A percentile compares a stretch with the other conserved stretches of the same genome.
These are phyloP conservation scores for Anisodus tanguticus DNA, from an alignment of 257 asterid species.

Conservation along the genomic window DNA sequence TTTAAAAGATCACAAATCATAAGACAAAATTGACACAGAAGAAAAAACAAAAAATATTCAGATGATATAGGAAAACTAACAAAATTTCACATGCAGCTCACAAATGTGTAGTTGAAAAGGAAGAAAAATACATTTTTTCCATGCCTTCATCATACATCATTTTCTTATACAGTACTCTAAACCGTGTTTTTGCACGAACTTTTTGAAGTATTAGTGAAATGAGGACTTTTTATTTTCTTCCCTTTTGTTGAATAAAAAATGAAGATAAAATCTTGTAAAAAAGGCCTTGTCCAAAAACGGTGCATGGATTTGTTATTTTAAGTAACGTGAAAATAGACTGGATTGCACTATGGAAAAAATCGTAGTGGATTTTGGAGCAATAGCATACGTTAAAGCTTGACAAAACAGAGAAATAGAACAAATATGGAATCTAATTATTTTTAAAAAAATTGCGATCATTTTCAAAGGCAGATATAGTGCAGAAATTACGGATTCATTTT, in stretches of 20 bases:
- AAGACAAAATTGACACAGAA: slow-evolving; percentile 18
- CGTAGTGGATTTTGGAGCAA: not conserved
- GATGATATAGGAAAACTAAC: slow-evolving; percentile 10
- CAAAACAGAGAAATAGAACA: not conserved
- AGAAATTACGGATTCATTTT: no score
- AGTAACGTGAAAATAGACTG: slow-evolving; percentile 24
- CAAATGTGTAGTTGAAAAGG: slow-evolving; percentile 20
- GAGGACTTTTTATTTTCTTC: not conserved
- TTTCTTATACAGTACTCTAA: slow-evolving; percentile 40
- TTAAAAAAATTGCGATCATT: no score
- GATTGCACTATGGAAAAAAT: not conserved
- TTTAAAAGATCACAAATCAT: not conserved
- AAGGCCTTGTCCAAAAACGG: slow-evolving; percentile 20
- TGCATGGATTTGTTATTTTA: slow-evolving; percentile 22
- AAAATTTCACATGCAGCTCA: slow-evolving; percentile 28
- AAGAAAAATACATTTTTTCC: not conserved
- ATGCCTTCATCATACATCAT: slow-evolving; percentile 18
- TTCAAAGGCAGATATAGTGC: no score
- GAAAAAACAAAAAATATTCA: not conserved
- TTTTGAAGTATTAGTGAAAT: not conserved
- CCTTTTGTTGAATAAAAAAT: not conserved
- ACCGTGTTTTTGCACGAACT: slow-evolving; percentile 56
- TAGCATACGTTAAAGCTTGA: not conserved
- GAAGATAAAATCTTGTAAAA: not conserved
- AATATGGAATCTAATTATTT: no score